Percentiles rank a stretch among this genome's conserved stretches.
phyloP scores from a whole-genome alignment of 441 rosid species.

The Metrosideros polymorpha region DNA sequence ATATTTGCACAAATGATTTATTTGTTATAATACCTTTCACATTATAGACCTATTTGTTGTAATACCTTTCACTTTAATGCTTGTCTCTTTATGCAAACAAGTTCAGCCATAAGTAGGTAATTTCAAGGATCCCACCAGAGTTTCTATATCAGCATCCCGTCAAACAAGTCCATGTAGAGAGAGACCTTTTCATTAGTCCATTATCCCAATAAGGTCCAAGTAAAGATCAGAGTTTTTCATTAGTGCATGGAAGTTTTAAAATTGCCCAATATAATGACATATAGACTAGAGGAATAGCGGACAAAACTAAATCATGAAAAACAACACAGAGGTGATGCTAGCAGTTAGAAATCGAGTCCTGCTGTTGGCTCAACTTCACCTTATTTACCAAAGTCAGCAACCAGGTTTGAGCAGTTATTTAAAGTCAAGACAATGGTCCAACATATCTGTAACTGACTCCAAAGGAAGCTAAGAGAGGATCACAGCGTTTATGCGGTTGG shows the following conservation, averaged over 20 bases:
- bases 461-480: not conserved
- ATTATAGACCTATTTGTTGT: too few species aligned
- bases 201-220: too few species aligned
- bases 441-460: not conserved
- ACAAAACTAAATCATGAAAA: not conserved
- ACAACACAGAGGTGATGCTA: not conserved
- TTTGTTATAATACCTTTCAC: too few species aligned
- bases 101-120: too few species aligned
- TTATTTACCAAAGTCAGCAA: not conserved
- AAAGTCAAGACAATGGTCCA: not conserved
- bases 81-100: too few species aligned
- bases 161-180: not conserved
- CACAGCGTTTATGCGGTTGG: not conserved
- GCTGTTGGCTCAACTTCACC: not conserved
- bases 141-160: not conserved
- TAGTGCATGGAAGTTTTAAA: too few species aligned
- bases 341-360: not conserved
- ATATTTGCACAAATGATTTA: too few species aligned
- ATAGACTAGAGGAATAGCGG: not conserved
- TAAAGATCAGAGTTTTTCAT: too few species aligned
- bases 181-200: too few species aligned
- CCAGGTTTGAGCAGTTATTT: not conserved
- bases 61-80: too few species aligned
- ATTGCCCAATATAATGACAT: not conserved
- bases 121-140: not conserved